Evolutionary conservation across 108 stramenopile genomes (phyloP).

Genomic region (Nannochloropsis oceanica): DNA sequence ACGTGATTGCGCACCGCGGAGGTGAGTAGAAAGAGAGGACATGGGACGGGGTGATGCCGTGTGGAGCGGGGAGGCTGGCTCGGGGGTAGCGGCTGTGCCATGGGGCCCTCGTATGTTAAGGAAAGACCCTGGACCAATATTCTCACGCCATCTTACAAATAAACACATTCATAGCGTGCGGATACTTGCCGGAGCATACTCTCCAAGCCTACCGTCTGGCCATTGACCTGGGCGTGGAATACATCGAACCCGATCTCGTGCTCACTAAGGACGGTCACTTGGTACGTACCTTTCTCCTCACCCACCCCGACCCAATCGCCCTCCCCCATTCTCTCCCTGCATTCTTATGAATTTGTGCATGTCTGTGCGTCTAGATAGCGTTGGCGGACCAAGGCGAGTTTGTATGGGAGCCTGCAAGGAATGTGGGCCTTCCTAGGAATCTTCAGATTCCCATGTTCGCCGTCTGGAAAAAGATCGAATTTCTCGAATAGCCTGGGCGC

Average conservation of each 20-base stretch:
- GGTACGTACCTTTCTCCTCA: neutral
- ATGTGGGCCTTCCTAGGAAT: constrained; percentile 18
- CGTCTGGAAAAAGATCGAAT: neutral
- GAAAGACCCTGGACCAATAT: neutral
- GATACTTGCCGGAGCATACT: constrained; percentile 55
- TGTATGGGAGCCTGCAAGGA: neutral
- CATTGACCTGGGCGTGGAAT: constrained; percentile 59
- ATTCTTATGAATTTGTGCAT: too few relatives aligned
- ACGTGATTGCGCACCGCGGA: neutral
- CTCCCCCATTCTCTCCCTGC: neutral
- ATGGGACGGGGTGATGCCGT: neutral
- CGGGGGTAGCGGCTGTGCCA: neutral
- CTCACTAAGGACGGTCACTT: constrained; percentile 29
- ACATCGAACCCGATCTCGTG: constrained; percentile 60
- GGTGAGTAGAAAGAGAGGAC: neutral
- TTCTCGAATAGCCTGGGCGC: neutral
- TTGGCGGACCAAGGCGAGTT: too few relatives aligned
- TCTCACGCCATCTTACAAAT: neutral
- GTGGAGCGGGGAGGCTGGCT: neutral
- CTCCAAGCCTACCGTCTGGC: constrained; percentile 56
- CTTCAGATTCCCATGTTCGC: constrained; percentile 3
- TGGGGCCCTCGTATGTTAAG: too few relatives aligned
- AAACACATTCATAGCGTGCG: constrained; percentile 1
- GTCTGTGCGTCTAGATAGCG: too few relatives aligned
- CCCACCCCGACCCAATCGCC: neutral